Evolutionary conservation across 805 yeast species (phyloP).

Genomic region (Metschnikowia vanudenii): DNA sequence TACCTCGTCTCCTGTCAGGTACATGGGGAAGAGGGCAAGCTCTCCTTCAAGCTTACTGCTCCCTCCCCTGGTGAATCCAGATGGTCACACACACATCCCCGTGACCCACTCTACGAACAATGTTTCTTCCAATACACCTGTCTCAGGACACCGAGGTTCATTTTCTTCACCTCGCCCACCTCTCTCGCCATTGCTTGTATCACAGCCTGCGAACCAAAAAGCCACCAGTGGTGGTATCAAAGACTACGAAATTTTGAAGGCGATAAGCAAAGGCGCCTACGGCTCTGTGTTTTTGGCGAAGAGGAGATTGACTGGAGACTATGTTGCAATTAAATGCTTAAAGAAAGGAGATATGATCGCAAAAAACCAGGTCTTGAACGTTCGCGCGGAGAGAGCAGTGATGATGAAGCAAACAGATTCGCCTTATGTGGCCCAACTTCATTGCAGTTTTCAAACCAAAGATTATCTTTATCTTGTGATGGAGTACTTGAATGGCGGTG

Average conservation of each 20-base stretch:
- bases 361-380: conserved; percentile 93
- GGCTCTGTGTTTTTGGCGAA: conserved; percentile 90
- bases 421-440: conserved; percentile 87
- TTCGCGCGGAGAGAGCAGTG: conserved; percentile 93
- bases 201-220: conserved; percentile 54
- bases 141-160: conserved; percentile 11
- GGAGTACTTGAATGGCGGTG: conserved; percentile 97
- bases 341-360: conserved; percentile 95
- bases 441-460: conserved; percentile 82
- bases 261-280: conserved; percentile 96
- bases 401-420: conserved; percentile 95
- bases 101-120: conserved; percentile 1
- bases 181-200: conserved; percentile 73
- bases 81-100: not conserved
- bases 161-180: conserved; percentile 52
- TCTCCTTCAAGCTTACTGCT: conserved; percentile 14
- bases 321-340: conserved; percentile 89
- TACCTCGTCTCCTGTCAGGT: conserved; percentile 50
- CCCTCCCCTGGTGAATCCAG: conserved; percentile 7
- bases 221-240: conserved; percentile 66
- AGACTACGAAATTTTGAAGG: conserved; percentile 88
- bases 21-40: conserved; percentile 33
- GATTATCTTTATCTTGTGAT: conserved; percentile 88
- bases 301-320: conserved; percentile 84
- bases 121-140: conserved; percentile 1